Base-by-base conservation (phyloP, 192 early-diverging fungal genomes). In the Gonapodya sp. region DNA sequence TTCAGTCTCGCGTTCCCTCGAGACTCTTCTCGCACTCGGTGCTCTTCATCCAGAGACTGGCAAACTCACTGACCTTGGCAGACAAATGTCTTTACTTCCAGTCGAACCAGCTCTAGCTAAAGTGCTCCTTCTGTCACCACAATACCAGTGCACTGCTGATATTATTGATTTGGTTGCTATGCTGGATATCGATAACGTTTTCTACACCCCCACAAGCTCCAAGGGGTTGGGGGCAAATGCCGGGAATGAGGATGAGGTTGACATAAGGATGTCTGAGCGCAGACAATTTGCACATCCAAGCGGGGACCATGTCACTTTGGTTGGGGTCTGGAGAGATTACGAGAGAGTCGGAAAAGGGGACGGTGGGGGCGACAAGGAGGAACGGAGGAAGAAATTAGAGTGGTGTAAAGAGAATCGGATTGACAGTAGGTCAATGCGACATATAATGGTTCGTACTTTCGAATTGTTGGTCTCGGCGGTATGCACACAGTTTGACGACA, bases 281-380 rank as follows among this genome's bases (percentile, higher is more conserved):
- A 87, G 89, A 80, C 90, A 92, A 75, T 99, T 99, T 82, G 81
- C 92, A 8, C 93, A 90, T 36, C 88, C 89, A 35, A 94, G 96
- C 36, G 98, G 98, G 78, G 96, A 99, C 86, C 96, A 97, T 78
- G 81, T 99, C 33, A 99, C 98, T 0, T 89, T 94, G 14, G 83
- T 97, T 72, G 97, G 96, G 81, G 93, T 96, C 0, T 82, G 95
- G 36, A 87, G 90, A 18, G 93, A 90, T 1, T 98, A 94, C 83
- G 86, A 87, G 81, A 88, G 89, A 33, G 93, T 93, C 1, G 75
- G 46, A 64, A 88, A 94, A 31, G 95, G 94, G 16, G 93, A 97
- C 80, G 80, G 85, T 0, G 46, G 46, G 8, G 46, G 46, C 24
- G 46, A 64, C 8, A 64, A 64, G 46, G 46, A 64, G 24, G 46